Base-by-base conservation (phyloP, 2,329 filamentous ascomycete genomes). In the Colletotrichum sp. region DNA sequence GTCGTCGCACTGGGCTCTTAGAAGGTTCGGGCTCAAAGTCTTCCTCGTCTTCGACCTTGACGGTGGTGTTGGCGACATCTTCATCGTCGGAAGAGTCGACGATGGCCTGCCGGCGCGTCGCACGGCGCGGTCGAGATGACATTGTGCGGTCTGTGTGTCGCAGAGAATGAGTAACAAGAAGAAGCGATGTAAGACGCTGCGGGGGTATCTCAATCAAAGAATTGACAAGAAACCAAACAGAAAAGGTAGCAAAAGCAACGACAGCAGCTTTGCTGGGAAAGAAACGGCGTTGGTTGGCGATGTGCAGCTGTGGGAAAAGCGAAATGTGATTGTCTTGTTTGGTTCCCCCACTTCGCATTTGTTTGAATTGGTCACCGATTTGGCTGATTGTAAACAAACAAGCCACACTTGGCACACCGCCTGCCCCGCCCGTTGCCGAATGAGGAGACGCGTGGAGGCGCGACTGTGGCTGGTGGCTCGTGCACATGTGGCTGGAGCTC, bases 21-120 rank as follows among this genome's bases (percentile, higher is more conserved):
- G 90, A 88, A 2, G 93, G 90, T 64, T 93, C 94, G 4, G 95
- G 95, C 61, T 94, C 94, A 81, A 96, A 97, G 66, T 98, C 95
- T 66, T 96, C 94, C 78, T 95, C 94, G 66, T 93, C 90, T 19
- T 91, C 88, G 39, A 92, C 87, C 76, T 82, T 83, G 61, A 79
- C 83, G 57, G 83, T 87, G 68, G 91, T 89, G 81, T 91, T 88
- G 77, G 90, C 88, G 80, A 91, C 85, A 71, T 92, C 88, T 78
- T 94, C 92, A 72, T 95, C 94, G 75, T 98, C 95, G 57, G 96
- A 95, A 11, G 93, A 95, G 79, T 98, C 95, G 76, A 96, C 87
- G 64, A 98, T 90, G 67, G 94, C 91, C 80, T 93, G 94, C 80
- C 93, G 92, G 82, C 95, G 91, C 69, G 94, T 85, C 49, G 89